Base-by-base conservation (phyloP, 768 basidiomycete genomes). In the Lentinula sp. region DNA sequence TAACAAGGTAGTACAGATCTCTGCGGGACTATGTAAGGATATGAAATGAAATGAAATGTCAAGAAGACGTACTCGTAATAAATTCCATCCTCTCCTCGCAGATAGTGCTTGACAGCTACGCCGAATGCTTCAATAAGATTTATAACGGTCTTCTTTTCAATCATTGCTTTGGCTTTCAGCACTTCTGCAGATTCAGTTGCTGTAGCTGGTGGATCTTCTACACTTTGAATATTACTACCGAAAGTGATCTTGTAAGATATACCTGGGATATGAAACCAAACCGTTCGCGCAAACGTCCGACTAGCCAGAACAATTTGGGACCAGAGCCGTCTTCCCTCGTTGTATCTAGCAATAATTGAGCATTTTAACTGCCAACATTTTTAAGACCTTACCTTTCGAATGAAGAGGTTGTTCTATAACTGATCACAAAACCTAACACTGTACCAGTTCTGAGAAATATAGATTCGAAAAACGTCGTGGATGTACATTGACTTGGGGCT, bases 361-460 rank as follows among this genome's bases (percentile, higher is more conserved):
- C 9, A 12, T 33, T 15, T 51, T 35, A 4, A n/a, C 13, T 13
- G 15, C 50, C 33, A 33, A 15, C 50, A 16, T 51, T 6, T 16
- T 51, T 16, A 2, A 15, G 16, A 15, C 35, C 50, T 36, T 10
- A 51, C 50, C 50, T 75, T 69, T 88, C 87, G 65, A 87, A 88
- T 42, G 85, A 86, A 4, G 87, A 84, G 10, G 85, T 88, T 9
- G 87, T 88, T 61, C 87, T 70, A 69, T 87, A 88, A 0, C 86
- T 86, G 56, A 90, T 83, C 39, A 90, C 81, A 64, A 90, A 90
- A 79, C 88, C 88, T 23, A 90, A 76, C 1, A 90, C 85, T 4
- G 86, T 88, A 79, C 88, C 79, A 52, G 79, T 65, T 18, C 74
- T 80, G 63, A 4, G 46, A 5, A 53, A 15, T 9, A n/a, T 4